Conservation (phyloP, 176 grass and related monocot genomes). For the Zoysia japonica region DNA sequence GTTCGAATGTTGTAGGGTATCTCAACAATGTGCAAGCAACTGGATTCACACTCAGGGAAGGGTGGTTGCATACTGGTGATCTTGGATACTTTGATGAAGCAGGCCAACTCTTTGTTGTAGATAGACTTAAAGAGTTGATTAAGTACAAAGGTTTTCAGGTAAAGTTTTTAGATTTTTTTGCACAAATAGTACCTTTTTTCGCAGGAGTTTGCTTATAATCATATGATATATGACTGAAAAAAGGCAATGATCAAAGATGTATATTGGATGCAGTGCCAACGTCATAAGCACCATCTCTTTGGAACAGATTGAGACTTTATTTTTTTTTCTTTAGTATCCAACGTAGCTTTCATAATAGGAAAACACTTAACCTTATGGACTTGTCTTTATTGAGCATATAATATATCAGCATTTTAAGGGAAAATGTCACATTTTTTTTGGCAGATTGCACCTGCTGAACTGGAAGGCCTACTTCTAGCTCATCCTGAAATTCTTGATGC, state of each 20-base stretch:
- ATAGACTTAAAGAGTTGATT: conserved; percentile 96
- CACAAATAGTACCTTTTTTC: not conserved
- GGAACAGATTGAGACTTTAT: not conserved
- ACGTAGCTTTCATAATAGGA: not conserved
- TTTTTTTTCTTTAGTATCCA: not conserved
- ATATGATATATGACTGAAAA: not conserved
- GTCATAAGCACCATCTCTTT: not conserved
- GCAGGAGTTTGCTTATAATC: conserved; percentile 10
- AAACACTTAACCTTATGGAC: not conserved
- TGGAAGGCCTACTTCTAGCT: conserved; percentile 88
- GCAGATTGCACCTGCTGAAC: conserved; percentile 92
- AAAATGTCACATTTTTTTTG: not conserved
- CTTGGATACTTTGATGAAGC: conserved; percentile 74
- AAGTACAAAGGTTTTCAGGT: conserved; percentile 98
- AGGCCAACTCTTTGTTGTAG: conserved; percentile 84
- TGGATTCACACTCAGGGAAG: conserved; percentile 76
- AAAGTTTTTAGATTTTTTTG: conserved; percentile 1
- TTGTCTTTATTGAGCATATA: conserved; percentile 2
- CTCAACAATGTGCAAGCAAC: conserved; percentile 92
- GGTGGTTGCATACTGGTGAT: conserved; percentile 96
- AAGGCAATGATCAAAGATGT: not conserved
- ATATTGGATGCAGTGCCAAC: not conserved
- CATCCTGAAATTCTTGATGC: conserved; percentile 86
- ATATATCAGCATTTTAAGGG: not conserved
- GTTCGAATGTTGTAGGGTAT: conserved; percentile 59